phyloP scores from a whole-genome alignment of 1,139 yeast genomes.

The Sugiyamaella japonica region DNA sequence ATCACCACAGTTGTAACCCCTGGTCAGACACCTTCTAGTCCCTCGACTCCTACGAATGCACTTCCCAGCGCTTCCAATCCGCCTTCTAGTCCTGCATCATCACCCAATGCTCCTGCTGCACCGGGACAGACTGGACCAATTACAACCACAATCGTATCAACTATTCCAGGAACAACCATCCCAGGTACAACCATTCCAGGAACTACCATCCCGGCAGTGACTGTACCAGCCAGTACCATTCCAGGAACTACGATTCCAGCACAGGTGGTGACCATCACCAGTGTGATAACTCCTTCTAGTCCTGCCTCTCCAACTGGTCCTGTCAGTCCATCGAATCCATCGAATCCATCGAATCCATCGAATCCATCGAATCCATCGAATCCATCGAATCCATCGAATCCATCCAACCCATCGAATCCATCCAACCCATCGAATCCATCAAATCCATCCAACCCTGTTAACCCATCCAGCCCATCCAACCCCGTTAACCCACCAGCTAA shows the following conservation, averaged over 20 bases:
- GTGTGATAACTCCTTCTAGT: neutral
- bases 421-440: conserved; percentile 5
- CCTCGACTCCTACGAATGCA: neutral
- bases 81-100: neutral
- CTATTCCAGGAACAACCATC: conserved; percentile 27
- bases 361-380: neutral
- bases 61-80: neutral
- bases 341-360: conserved; percentile 3
- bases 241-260: conserved; percentile 12
- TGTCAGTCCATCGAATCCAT: conserved; percentile 5
- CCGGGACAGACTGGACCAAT: conserved; percentile 10
- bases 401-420: conserved; percentile 21
- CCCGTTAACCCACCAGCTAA: conserved; percentile 19
- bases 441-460: conserved; percentile 11
- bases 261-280: conserved; percentile 17
- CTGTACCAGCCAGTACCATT: conserved; percentile 23
- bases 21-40: neutral
- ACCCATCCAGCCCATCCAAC: conserved; percentile 17
- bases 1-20: conserved; percentile 10
- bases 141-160: conserved; percentile 19
- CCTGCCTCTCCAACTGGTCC: neutral
- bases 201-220: conserved; percentile 18
- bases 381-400: neutral
- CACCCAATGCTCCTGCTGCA: neutral
- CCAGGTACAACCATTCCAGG: conserved; percentile 29